phyloP scores from a whole-genome alignment of 1,139 yeast genomes.

The Candida labiduridarum region DNA sequence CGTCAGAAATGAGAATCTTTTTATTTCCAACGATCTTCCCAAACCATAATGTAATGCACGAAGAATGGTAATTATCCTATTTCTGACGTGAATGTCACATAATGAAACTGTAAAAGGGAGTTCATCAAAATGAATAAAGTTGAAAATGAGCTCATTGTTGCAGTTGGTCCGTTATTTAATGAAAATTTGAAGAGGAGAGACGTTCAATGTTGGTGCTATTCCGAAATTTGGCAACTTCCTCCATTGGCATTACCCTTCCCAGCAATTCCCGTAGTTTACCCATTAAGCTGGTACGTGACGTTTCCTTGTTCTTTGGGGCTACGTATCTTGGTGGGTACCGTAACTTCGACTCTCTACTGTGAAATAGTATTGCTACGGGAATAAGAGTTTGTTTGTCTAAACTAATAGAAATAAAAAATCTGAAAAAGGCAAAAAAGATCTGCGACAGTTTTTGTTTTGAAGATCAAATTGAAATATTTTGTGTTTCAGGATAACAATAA shows the following conservation, averaged over 20 bases:
- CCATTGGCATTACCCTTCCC: too few species aligned
- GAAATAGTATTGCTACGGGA: too few species aligned
- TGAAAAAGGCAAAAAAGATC: not conserved
- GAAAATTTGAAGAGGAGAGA: too few species aligned
- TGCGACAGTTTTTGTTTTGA: not conserved
- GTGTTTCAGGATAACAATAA: not conserved
- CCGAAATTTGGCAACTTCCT: too few species aligned
- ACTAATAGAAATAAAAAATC: not conserved
- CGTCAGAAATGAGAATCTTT: constrained; percentile 4
- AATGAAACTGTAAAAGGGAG: not conserved
- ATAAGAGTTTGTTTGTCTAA: too few species aligned
- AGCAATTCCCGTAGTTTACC: not conserved
- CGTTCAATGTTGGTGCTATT: too few species aligned
- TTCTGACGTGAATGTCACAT: not conserved
- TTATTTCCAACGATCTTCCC: not conserved
- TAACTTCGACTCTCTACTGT: too few species aligned
- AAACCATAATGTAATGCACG: not conserved
- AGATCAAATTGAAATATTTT: not conserved
- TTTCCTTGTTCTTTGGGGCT: not conserved
- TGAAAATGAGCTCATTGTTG: not conserved
- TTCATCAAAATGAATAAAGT: too few species aligned
- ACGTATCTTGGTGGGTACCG: not conserved
- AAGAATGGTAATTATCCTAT: not conserved
- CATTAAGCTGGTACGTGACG: not conserved
- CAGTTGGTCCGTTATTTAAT: not conserved